Base-by-base conservation (phyloP, 495 filamentous ascomycete species). In the Corynascus novoguineensis region DNA sequence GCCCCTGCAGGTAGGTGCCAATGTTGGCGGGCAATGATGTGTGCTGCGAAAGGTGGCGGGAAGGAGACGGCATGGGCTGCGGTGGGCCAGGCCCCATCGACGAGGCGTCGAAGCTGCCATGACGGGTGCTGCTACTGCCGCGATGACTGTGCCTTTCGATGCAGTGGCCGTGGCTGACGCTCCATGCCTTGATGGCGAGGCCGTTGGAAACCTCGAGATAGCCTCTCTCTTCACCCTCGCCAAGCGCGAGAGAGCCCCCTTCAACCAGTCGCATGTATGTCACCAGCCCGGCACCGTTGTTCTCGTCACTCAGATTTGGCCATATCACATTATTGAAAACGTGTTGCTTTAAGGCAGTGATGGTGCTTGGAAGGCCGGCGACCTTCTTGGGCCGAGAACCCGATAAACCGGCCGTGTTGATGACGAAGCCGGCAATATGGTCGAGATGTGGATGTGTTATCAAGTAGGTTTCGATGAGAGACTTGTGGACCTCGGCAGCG, bases 321-420 rank as follows among this genome's bases (percentile, higher is more conserved):
- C 95, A 98, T 50, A 98, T 95, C 42, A 97, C 71, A 65, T 96
- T 91, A 72, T 98, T 98, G 75, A 97, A 98, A 54, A 98, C 87
- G 70, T 98, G 91, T 10, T 78, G 82, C 66, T 96, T 96, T 67
- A 98, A 83, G 3, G 92, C 91, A 14, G 85, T 76, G 41, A 98
- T 89, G 32, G 91, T 92, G 17, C 82, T 85, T 0, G 92, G 90
- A 3, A 97, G 72, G 8, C 87, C 93, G 5, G 91, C 90, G 10
- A 98, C 73, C 21, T 85, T 78, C 68, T 97, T 98, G 7, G 89
- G 88, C 14, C 81, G 81, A 41, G 75, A 77, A 31, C 84, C 86
- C n/a, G 80, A 83, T 22, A 95, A 80, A 21, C 86, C 82, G 24
- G 92, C 91, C 1, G 92, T 95, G 70, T 96, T 97, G 64, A 97